A percentile compares a stretch with the other conserved stretches of the same genome.
Conservation (phyloP, 352 stramenopile genomes). For the Pythium aristosporum region DNA sequence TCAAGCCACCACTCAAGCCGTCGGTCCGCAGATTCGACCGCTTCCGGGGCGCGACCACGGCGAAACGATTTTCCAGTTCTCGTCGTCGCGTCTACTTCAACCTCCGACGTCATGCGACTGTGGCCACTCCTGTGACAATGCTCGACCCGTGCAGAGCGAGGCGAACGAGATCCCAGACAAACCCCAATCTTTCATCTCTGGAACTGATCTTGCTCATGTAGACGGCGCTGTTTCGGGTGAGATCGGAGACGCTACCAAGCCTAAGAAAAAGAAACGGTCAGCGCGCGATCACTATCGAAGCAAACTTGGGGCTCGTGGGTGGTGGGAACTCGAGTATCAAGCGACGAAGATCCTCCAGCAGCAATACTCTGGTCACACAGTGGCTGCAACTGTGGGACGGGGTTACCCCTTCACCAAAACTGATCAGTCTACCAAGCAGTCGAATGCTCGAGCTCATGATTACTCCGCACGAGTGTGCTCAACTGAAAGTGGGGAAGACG, state of each 20-base stretch:
- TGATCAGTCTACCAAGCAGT: background rate
- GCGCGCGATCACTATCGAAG: conserved; percentile 29
- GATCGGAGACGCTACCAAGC: background rate
- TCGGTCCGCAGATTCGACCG: background rate
- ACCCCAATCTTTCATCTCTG: too few relatives aligned
- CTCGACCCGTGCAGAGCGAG: background rate
- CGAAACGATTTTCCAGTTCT: conserved; percentile 13
- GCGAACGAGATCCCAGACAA: background rate
- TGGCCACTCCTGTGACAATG: background rate
- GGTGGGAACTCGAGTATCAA: conserved; percentile 69
- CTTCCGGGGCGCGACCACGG: background rate
- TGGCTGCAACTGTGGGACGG: background rate
- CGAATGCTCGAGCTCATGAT: background rate
- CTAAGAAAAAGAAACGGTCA: conserved; percentile 21
- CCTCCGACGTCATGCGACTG: background rate
- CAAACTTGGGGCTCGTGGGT: conserved; percentile 62
- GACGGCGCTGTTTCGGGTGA: background rate
- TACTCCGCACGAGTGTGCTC: background rate
- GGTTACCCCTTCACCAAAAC: background rate
- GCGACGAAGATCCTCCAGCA: conserved; percentile 26
- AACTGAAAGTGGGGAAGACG: background rate
- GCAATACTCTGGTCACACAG: background rate
- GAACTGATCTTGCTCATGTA: too few relatives aligned
- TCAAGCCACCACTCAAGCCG: background rate
- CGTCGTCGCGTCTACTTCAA: background rate